phyloP scores from a whole-genome alignment of 352 stramenopile genomes.

The Phytophthora palmivora region DNA sequence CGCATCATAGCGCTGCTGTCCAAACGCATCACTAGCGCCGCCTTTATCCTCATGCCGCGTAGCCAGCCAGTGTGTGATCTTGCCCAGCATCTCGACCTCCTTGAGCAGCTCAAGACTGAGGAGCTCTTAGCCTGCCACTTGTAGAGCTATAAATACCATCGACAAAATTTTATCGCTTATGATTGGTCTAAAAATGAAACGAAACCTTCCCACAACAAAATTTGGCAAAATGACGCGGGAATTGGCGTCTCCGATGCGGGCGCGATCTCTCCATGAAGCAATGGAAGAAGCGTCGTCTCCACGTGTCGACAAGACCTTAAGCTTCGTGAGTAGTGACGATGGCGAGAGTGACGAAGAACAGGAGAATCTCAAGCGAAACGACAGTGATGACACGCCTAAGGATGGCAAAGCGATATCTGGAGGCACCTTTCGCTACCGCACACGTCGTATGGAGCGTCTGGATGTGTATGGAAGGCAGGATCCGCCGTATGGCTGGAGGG shows the following conservation, averaged over 20 bases:
- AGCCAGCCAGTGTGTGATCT: conserved; percentile 73
- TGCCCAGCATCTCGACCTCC: conserved; percentile 55
- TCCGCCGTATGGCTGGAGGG: conserved; percentile 17
- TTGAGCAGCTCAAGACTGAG: conserved; percentile 17
- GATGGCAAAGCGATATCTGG: background rate
- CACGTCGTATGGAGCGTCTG: conserved; percentile 32
- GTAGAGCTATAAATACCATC: conserved; percentile 27
- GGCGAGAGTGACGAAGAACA: conserved; percentile 17
- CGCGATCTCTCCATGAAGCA: conserved; percentile 37
- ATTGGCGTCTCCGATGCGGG: conserved; percentile 13
- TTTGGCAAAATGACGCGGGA: conserved; percentile 19
- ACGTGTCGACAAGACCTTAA: conserved; percentile 45
- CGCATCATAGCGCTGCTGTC: conserved; percentile 65
- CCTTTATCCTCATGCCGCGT: conserved; percentile 59
- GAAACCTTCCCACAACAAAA: background rate
- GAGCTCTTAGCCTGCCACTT: conserved; percentile 6
- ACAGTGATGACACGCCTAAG: conserved; percentile 4
- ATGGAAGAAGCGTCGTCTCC: conserved; percentile 36
- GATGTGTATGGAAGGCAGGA: conserved; percentile 34
- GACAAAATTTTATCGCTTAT: conserved; percentile 1
- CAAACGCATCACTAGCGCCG: conserved; percentile 44
- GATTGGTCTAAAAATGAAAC: conserved; percentile 26
- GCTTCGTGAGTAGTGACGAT: conserved; percentile 43
- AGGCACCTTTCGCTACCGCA: conserved; percentile 40
- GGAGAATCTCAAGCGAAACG: conserved; percentile 12